These are phyloP conservation scores for Nigrospora sphaerica DNA, from an alignment of 2,329 filamentous ascomycete genomes.

Conservation along the genomic window DNA sequence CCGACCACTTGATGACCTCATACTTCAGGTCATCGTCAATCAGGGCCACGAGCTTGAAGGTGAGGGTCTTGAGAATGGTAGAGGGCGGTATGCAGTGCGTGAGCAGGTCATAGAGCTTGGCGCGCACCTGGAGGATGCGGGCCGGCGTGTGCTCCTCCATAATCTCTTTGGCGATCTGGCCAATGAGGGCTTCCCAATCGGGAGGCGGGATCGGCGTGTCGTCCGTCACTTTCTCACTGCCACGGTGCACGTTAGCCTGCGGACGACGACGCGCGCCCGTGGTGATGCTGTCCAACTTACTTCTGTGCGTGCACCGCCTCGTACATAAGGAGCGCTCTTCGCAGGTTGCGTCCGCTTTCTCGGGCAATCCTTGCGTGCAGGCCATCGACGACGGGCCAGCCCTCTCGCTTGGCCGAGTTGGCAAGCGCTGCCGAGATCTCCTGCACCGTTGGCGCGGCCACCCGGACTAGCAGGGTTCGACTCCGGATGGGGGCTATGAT, in stretches of 20 bases:
- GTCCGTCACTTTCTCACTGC: conserved; percentile 83
- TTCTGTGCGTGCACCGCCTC: conserved; percentile 97
- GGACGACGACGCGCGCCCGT: conserved; percentile 19
- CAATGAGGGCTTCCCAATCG: conserved; percentile 92
- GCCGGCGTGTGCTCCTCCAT: conserved; percentile 88
- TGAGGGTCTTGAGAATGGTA: conserved; percentile 87
- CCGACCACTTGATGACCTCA: conserved; percentile 91
- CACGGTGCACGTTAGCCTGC: conserved; percentile 1
- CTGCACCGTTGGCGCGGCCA: conserved; percentile 77
- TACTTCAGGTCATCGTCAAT: conserved; percentile 86
- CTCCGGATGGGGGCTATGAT: conserved; percentile 98
- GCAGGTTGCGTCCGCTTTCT: conserved; percentile 85
- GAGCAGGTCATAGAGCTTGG: conserved; percentile 93
- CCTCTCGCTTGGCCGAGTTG: conserved; percentile 66
- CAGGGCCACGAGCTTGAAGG: conserved; percentile 82
- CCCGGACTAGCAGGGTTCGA: conserved; percentile 82
- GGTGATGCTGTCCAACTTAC: conserved; percentile 41
- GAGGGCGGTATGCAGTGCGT: conserved; percentile 96
- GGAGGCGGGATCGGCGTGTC: conserved; percentile 86
- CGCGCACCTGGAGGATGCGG: conserved; percentile 77
- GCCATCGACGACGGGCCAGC: conserved; percentile 68
- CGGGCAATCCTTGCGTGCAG: conserved; percentile 80
- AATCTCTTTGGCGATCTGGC: conserved; percentile 86
- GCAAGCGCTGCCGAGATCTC: conserved; percentile 79
- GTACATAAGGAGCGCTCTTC: conserved; percentile 89